These are phyloP conservation scores for Gnomoniopsis sp. DNA, from an alignment of 2,329 filamentous ascomycete species.

Conservation along the genomic window DNA sequence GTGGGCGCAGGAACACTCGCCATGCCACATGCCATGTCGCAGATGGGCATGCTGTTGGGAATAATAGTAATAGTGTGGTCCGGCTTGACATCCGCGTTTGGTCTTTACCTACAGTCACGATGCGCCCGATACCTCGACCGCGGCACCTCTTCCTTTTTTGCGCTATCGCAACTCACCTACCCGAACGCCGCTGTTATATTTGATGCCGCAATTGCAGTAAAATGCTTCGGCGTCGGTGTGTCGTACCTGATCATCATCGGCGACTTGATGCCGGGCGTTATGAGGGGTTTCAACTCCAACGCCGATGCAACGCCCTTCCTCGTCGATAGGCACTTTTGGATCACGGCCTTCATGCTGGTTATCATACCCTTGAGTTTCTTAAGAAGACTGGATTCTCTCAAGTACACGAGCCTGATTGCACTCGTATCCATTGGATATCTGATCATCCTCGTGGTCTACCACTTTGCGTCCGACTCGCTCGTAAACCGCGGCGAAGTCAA, in stretches of 20 bases:
- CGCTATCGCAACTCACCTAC: slow-evolving; percentile 94
- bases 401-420: slow-evolving; percentile 92
- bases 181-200: slow-evolving; percentile 94
- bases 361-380: slow-evolving; percentile 95
- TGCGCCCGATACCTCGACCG: slow-evolving; percentile 92
- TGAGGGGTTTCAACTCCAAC: slow-evolving; percentile 70
- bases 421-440: slow-evolving; percentile 92
- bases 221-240: slow-evolving; percentile 96
- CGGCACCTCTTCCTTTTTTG: slow-evolving; percentile 87
- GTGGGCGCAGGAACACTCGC: slow-evolving; percentile 91
- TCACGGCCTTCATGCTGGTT: slow-evolving; percentile 94
- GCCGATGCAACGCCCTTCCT: slow-evolving; percentile 68
- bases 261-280: slow-evolving; percentile 94
- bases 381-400: slow-evolving; percentile 86
- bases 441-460: slow-evolving; percentile 87
- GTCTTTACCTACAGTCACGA: slow-evolving; percentile 88
- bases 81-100: slow-evolving; percentile 82
- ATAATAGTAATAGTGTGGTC: slow-evolving; percentile 87
- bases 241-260: slow-evolving; percentile 99
- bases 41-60: slow-evolving; percentile 90
- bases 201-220: slow-evolving; percentile 92
- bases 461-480: slow-evolving; percentile 79
- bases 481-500: slow-evolving; percentile 70
- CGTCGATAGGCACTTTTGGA: slow-evolving; percentile 92
- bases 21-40: slow-evolving; percentile 91